Percentiles rank a stretch among this genome's conserved stretches.
Conservation (phyloP, 495 filamentous ascomycete genomes). For the Lasiosphaeria miniovina region DNA sequence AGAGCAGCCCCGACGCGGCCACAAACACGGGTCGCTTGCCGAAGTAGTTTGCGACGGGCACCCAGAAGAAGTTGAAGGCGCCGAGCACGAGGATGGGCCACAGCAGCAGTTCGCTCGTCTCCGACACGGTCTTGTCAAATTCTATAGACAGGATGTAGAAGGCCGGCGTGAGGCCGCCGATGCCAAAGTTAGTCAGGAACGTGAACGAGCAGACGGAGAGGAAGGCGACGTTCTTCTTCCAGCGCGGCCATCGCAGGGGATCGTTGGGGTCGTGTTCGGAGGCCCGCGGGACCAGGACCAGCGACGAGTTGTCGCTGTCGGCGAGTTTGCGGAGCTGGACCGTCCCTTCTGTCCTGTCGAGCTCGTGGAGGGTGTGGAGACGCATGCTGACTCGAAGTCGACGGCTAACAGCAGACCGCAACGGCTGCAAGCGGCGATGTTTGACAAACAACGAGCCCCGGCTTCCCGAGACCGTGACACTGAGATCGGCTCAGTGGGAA, state of each 20-base stretch:
- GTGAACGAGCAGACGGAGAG: slow-evolving; percentile 31
- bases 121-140: slow-evolving; percentile 25
- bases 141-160: slow-evolving; percentile 30
- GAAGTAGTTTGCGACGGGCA: slow-evolving; percentile 54
- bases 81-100: slow-evolving; percentile 37
- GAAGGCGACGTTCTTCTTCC: slow-evolving; percentile 35
- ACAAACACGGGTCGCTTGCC: slow-evolving; percentile 55
- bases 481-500: too few species aligned
- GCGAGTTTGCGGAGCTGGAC: slow-evolving; percentile 25
- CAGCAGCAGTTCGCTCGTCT: slow-evolving; percentile 30
- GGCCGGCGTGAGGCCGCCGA: slow-evolving; percentile 31
- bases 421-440: not conserved
- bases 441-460: too few species aligned
- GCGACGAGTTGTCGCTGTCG: slow-evolving; percentile 16
- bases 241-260: slow-evolving; percentile 32
- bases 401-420: not conserved
- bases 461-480: too few species aligned
- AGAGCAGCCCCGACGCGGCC: slow-evolving; percentile 32
- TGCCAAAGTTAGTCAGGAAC: slow-evolving; percentile 43
- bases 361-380: slow-evolving; percentile 31
- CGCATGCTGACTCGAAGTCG: slow-evolving; percentile 17
- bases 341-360: slow-evolving; percentile 31
- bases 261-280: slow-evolving; percentile 36
- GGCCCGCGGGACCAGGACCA: slow-evolving; percentile 32
- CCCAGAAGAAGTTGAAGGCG: slow-evolving; percentile 52